phyloP scores from a whole-genome alignment of 148 eudicot species.

The Fagopyrum homotropicum region DNA sequence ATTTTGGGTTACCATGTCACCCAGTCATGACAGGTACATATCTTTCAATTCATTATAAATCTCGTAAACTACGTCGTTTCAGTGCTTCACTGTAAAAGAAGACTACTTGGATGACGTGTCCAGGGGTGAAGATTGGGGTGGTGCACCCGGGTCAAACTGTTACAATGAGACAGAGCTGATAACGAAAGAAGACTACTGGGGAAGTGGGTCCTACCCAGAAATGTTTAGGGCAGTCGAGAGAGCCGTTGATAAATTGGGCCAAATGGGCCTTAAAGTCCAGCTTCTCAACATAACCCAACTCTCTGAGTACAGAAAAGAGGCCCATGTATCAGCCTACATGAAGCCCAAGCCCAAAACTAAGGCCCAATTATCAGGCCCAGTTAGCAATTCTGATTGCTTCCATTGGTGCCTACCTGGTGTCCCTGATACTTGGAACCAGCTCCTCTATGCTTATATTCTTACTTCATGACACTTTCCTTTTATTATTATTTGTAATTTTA shows the following conservation, averaged over 20 bases:
- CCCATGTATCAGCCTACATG: slow-evolving; percentile 40
- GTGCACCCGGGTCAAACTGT: slow-evolving; percentile 32
- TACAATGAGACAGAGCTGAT: slow-evolving; percentile 63
- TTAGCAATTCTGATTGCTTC: slow-evolving; percentile 40
- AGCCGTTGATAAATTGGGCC: slow-evolving; percentile 30
- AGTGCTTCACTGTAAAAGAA: neutral
- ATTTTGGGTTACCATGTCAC: slow-evolving; percentile 72
- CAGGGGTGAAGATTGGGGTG: slow-evolving; percentile 81
- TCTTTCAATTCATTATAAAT: neutral
- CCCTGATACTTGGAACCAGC: slow-evolving; percentile 68
- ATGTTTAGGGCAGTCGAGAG: slow-evolving; percentile 54
- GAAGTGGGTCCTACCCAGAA: slow-evolving; percentile 48
- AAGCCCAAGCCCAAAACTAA: slow-evolving; percentile 31
- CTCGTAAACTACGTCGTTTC: too few relatives aligned
- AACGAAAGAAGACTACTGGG: slow-evolving; percentile 37
- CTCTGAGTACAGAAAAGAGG: slow-evolving; percentile 77
- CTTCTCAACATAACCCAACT: slow-evolving; percentile 73
- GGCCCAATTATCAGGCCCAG: slow-evolving; percentile 33
- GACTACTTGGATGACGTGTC: neutral
- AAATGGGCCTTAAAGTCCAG: slow-evolving; percentile 44
- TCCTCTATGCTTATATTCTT: slow-evolving; percentile 30
- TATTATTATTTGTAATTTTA: neutral
- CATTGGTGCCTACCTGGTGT: slow-evolving; percentile 81
- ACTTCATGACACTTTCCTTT: neutral
- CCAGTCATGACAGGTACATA: slow-evolving; percentile 62